Evolutionary conservation across 2,329 filamentous ascomycete genomes (phyloP).

Genomic region (Aspergillus piperis): DNA sequence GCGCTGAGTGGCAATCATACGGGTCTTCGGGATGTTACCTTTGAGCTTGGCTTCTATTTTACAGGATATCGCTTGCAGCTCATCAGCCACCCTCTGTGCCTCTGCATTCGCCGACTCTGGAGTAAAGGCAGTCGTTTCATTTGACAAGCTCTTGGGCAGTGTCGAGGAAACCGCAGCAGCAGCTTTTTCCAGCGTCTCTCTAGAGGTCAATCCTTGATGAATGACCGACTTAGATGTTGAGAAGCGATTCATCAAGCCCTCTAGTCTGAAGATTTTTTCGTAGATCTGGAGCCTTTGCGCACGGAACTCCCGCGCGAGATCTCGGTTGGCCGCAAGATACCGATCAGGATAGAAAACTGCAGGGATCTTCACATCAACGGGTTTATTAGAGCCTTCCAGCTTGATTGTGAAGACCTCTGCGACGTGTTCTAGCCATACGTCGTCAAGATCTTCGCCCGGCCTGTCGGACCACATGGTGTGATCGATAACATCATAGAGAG

Average conservation of each 20-base stretch:
- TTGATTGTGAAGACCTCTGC: slow-evolving; percentile 60
- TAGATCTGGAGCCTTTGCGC: slow-evolving; percentile 36
- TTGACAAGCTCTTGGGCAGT: slow-evolving; percentile 25
- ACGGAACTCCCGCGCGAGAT: slow-evolving; percentile 51
- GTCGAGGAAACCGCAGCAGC: slow-evolving; percentile 33
- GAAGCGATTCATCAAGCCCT: slow-evolving; percentile 34
- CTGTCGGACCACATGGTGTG: slow-evolving; percentile 51
- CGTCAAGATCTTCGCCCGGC: slow-evolving; percentile 42
- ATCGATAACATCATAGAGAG: slow-evolving; percentile 58
- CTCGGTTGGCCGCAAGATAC: slow-evolving; percentile 57
- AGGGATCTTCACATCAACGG: slow-evolving; percentile 54
- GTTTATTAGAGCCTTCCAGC: slow-evolving; percentile 37
- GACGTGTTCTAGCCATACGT: slow-evolving; percentile 50
- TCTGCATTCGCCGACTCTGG: slow-evolving; percentile 24
- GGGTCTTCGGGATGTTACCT: slow-evolving; percentile 28
- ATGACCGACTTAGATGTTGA: slow-evolving; percentile 24
- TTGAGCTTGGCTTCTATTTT: slow-evolving; percentile 46
- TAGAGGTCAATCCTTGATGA: slow-evolving; percentile 28
- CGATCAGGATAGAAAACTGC: slow-evolving; percentile 60
- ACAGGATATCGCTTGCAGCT: slow-evolving; percentile 39
- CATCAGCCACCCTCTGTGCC: slow-evolving; percentile 32
- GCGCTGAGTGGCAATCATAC: not conserved
- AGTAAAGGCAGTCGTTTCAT: slow-evolving; percentile 17
- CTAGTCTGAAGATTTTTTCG: slow-evolving; percentile 35
- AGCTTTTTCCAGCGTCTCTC: slow-evolving; percentile 39